Evolutionary conservation across 1,139 yeast genomes (phyloP).

Genomic region (Sugiyamaella xylanicola): DNA sequence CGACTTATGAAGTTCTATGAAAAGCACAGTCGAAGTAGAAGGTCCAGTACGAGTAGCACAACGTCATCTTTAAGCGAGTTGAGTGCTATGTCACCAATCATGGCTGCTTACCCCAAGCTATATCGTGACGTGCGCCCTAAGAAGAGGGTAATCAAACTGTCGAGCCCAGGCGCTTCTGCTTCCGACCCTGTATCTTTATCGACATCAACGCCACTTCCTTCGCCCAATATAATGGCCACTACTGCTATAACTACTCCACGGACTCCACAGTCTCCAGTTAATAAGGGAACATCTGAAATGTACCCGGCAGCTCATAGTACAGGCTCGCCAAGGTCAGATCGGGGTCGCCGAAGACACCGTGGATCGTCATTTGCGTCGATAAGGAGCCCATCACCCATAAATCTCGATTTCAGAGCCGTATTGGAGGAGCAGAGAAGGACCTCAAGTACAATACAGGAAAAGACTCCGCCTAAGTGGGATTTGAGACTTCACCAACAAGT

Average conservation of each 20-base stretch:
- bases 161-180: neutral
- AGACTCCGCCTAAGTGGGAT: constrained; percentile 10
- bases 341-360: constrained; percentile 1
- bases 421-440: constrained; percentile 17
- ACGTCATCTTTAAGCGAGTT: constrained; percentile 13
- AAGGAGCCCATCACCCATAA: constrained; percentile 13
- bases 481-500: neutral
- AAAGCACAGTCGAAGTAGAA: neutral
- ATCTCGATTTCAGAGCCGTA: constrained; percentile 18
- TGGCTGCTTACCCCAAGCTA: constrained; percentile 7
- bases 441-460: too few relatives aligned
- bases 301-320: constrained; percentile 1
- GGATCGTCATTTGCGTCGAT: constrained; percentile 6
- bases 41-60: neutral
- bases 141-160: constrained; percentile 20
- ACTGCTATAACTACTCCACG: constrained; percentile 3
- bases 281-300: constrained; percentile 10
- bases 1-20: neutral
- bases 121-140: constrained; percentile 21
- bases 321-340: constrained; percentile 1
- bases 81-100: neutral
- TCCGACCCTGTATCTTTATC: neutral
- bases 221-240: constrained; percentile 3
- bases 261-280: constrained; percentile 14
- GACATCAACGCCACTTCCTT: constrained; percentile 5